These are phyloP conservation scores for Botryotinia calthae DNA, from an alignment of 2,329 filamentous ascomycete species.

Conservation along the genomic window DNA sequence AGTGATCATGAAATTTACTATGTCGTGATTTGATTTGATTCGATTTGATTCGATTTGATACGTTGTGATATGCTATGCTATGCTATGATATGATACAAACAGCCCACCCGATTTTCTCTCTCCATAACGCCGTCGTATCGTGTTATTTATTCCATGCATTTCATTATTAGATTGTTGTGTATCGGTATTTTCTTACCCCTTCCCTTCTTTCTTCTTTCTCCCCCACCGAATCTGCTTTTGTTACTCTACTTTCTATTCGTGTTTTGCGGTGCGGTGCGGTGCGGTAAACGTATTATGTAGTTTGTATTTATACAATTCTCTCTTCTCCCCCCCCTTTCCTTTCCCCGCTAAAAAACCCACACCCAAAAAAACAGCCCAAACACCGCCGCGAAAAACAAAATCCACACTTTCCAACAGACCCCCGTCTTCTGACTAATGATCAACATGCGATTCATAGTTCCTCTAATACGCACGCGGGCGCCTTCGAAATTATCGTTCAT, in stretches of 20 bases:
- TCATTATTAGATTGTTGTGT: background rate
- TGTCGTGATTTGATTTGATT: no score
- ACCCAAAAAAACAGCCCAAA: constrained; percentile 85
- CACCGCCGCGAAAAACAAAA: constrained; percentile 82
- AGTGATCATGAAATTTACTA: background rate
- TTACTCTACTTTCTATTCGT: background rate
- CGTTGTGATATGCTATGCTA: background rate
- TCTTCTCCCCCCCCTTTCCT: background rate
- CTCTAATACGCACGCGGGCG: constrained; percentile 74
- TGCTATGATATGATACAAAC: background rate
- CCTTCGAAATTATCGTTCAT: constrained; percentile 95
- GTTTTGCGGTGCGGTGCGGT: background rate
- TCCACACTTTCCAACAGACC: constrained; percentile 94
- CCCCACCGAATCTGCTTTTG: background rate
- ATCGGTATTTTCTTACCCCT: background rate
- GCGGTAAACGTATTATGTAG: background rate
- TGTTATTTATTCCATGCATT: background rate
- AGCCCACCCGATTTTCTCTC: background rate
- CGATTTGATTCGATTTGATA: no score
- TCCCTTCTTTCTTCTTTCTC: background rate
- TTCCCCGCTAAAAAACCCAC: constrained; percentile 65
- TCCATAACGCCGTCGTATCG: background rate
- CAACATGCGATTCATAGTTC: constrained; percentile 97
- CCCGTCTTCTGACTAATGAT: constrained; percentile 92
- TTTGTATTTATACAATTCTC: background rate